phyloP scores from a whole-genome alignment of 164 flowering plant species.

The Piper betle region DNA sequence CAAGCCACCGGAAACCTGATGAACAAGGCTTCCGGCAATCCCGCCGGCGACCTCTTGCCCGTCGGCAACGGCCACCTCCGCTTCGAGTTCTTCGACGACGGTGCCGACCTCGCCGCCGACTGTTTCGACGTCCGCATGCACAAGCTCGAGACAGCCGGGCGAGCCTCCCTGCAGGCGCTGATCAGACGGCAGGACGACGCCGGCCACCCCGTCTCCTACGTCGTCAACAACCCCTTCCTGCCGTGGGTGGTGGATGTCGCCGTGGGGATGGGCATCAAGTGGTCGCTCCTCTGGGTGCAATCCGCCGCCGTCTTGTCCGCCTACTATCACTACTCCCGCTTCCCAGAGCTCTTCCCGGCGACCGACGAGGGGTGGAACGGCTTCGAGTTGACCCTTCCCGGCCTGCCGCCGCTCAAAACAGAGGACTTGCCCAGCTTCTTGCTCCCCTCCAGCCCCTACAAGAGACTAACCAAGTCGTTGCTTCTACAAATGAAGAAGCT shows the following conservation, averaged over 20 bases:
- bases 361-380: not conserved
- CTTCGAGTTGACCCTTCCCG: constrained; percentile 43
- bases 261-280: constrained; percentile 29
- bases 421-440: constrained; percentile 68
- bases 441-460: constrained; percentile 30
- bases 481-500: constrained; percentile 44
- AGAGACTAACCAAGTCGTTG: constrained; percentile 20
- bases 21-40: constrained; percentile 19
- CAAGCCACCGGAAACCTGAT: constrained; percentile 26
- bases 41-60: constrained; percentile 15
- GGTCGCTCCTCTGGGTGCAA: constrained; percentile 69
- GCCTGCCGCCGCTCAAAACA: constrained; percentile 32
- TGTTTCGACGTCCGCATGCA: constrained; percentile 21
- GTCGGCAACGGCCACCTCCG: constrained; percentile 41
- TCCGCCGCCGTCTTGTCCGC: constrained; percentile 50
- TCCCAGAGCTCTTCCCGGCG: constrained; percentile 35
- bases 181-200: constrained; percentile 17
- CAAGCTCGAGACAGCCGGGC: constrained; percentile 36
- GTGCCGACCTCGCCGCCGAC: constrained; percentile 20
- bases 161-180: constrained; percentile 21
- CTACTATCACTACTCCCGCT: constrained; percentile 41
- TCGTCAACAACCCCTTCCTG: constrained; percentile 61
- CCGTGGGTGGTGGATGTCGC: constrained; percentile 80
- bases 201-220: constrained; percentile 48
- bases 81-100: constrained; percentile 64